Evolutionary conservation across 78 protist genomes (phyloP).

Genomic region (Speleostelium caveatum): DNA sequence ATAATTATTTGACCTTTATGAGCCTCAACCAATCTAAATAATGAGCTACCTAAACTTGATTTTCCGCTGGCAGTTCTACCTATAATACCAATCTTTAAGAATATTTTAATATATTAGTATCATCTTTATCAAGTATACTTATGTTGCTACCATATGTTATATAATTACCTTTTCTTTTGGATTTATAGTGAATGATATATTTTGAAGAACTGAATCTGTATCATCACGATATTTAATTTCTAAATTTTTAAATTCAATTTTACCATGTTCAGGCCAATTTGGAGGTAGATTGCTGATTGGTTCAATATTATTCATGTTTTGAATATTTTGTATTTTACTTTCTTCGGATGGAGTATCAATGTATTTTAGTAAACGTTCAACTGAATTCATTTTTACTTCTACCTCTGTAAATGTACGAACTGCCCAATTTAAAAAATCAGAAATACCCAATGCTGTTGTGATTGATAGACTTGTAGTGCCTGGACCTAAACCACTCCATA

Average conservation of each 20-base stretch:
- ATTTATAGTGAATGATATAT: neutral
- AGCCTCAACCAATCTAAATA: constrained; percentile 81
- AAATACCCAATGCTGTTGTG: constrained; percentile 58
- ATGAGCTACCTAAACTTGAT: constrained; percentile 66
- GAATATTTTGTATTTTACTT: neutral
- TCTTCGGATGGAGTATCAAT: constrained; percentile 38
- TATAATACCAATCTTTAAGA: constrained; percentile 90
- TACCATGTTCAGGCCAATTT: constrained; percentile 85
- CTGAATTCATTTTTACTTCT: constrained; percentile 86
- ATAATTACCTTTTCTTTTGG: neutral
- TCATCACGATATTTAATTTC: constrained; percentile 82
- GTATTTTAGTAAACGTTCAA: constrained; percentile 56
- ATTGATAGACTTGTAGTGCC: constrained; percentile 81
- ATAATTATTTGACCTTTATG: constrained; percentile 40
- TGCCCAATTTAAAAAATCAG: constrained; percentile 19
- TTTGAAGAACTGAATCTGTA: constrained; percentile 63
- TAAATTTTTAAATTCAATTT: constrained; percentile 57
- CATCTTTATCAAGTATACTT: too few relatives aligned
- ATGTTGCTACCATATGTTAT: too few relatives aligned
- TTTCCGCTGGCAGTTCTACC: constrained; percentile 96
- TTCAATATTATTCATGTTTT: neutral
- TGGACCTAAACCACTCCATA: neutral
- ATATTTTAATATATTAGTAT: too few relatives aligned
- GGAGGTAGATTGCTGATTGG: constrained; percentile 23
- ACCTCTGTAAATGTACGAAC: constrained; percentile 32